Percentiles rank a stretch among this genome's conserved stretches.
Evolutionary conservation across 2,329 filamentous ascomycete genomes (phyloP).

Genomic region (Xylariaceae sp.): DNA sequence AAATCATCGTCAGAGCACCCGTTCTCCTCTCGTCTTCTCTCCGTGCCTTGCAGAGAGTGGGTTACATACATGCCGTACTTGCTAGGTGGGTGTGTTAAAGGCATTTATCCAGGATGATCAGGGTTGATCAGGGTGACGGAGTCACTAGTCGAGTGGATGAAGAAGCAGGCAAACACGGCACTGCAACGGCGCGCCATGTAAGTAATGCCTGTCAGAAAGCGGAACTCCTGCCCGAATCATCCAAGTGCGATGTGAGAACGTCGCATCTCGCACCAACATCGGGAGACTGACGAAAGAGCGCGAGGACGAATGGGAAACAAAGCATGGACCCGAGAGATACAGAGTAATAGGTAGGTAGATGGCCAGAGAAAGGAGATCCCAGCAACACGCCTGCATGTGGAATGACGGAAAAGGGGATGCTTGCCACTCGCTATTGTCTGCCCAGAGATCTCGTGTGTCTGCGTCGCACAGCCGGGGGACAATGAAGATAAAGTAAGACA

Average conservation of each 20-base stretch:
- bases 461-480: too few relatives aligned
- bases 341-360: not conserved
- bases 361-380: not conserved
- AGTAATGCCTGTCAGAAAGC: not conserved
- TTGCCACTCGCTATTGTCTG: not conserved
- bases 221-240: conserved; percentile 9
- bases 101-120: too few relatives aligned
- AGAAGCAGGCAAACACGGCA: conserved; percentile 5
- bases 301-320: not conserved
- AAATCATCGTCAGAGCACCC: too few relatives aligned
- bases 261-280: not conserved
- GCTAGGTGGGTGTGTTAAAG: too few relatives aligned
- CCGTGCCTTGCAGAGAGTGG: too few relatives aligned
- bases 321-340: not conserved
- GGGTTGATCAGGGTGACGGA: too few relatives aligned
- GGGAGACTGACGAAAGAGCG: not conserved
- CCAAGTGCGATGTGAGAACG: not conserved
- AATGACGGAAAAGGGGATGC: not conserved
- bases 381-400: not conserved
- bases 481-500: not conserved
- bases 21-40: too few relatives aligned
- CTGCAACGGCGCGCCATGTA: not conserved
- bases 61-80: too few relatives aligned
- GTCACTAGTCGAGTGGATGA: not conserved
- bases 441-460: too few relatives aligned